Conservation (phyloP, 1,284 basidiomycete species). For the Volvariella volvacea region DNA sequence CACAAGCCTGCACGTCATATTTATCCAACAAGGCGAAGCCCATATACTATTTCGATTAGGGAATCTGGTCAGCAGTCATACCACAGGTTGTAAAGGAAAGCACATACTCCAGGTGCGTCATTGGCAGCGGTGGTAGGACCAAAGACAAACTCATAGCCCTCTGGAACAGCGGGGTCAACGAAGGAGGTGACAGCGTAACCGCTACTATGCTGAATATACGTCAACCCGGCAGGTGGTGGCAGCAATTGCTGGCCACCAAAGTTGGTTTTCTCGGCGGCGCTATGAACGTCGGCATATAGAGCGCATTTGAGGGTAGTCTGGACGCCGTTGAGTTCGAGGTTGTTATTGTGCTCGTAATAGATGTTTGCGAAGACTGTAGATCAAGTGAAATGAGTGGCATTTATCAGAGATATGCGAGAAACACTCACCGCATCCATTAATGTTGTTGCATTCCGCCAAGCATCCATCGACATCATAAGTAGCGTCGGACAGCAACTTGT, state of each 20-base stretch:
- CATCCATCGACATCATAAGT: slow-evolving; percentile 32
- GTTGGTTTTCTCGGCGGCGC: slow-evolving; percentile 27
- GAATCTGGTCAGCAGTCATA: slow-evolving; percentile 1
- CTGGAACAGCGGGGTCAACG: slow-evolving; percentile 25
- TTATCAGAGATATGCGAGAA: background rate
- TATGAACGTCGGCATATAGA: slow-evolving; percentile 29
- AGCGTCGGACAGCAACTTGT: slow-evolving; percentile 28
- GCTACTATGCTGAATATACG: slow-evolving; percentile 31
- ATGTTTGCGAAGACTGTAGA: slow-evolving; percentile 35
- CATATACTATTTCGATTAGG: slow-evolving; percentile 25
- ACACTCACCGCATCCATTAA: slow-evolving; percentile 28
- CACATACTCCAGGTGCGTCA: slow-evolving; percentile 34
- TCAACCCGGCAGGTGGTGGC: slow-evolving; percentile 22
- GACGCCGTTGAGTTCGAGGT: slow-evolving; percentile 28
- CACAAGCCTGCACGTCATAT: slow-evolving; percentile 19
- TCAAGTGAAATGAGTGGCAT: slow-evolving; percentile 24
- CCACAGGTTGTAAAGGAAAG: no score
- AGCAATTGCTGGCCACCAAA: slow-evolving; percentile 24
- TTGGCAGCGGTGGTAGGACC: slow-evolving; percentile 35
- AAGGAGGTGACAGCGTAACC: slow-evolving; percentile 30
- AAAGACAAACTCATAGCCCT: slow-evolving; percentile 36
- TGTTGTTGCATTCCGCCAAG: slow-evolving; percentile 25
- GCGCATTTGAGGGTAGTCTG: slow-evolving; percentile 38
- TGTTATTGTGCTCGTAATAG: no score
- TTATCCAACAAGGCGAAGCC: slow-evolving; percentile 32